Percentiles rank a stretch among this genome's conserved stretches.
phyloP scores from a whole-genome alignment of 208 protist genomes.

The Phytomonas francai region DNA sequence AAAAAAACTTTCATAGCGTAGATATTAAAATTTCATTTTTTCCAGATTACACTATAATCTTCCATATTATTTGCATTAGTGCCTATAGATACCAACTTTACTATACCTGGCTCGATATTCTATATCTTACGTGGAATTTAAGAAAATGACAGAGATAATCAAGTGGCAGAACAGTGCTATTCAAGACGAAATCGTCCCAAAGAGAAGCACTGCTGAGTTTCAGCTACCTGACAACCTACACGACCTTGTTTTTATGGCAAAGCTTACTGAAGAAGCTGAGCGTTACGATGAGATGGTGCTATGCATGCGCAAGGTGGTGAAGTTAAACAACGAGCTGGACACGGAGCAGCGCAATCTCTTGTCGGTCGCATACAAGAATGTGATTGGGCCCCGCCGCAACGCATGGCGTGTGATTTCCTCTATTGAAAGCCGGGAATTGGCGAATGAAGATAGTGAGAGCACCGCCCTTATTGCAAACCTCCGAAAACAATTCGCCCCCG shows the following conservation, averaged over 20 bases:
- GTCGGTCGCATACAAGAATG: slow-evolving; percentile 99
- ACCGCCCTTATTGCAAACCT: slow-evolving; percentile 92
- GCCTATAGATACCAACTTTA: not conserved
- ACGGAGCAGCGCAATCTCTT: slow-evolving; percentile 99
- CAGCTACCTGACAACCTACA: slow-evolving; percentile 66
- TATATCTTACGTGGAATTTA: slow-evolving; percentile 6
- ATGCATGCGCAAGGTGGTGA: slow-evolving; percentile 96
- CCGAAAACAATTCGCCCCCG: slow-evolving; percentile 93
- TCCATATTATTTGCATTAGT: not conserved
- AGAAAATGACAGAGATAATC: slow-evolving; percentile 57
- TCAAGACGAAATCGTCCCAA: slow-evolving; percentile 71
- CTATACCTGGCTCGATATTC: not conserved
- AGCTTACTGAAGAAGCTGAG: slow-evolving; percentile 98
- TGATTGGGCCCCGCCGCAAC: slow-evolving; percentile 97
- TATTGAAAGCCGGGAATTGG: slow-evolving; percentile 96
- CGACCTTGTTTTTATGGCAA: slow-evolving; percentile 94
- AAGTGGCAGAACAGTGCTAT: slow-evolving; percentile 80
- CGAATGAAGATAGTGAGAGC: slow-evolving; percentile 82
- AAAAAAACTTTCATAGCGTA: slow-evolving; percentile 2
- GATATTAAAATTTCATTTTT: not conserved
- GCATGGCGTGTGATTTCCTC: slow-evolving; percentile 98
- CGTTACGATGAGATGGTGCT: slow-evolving; percentile 98
- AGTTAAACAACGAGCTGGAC: slow-evolving; percentile 93
- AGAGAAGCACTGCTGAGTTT: slow-evolving; percentile 52
- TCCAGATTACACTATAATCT: not conserved